phyloP scores from a whole-genome alignment of 1,284 basidiomycete species.

The Melampsora larici-populina region DNA sequence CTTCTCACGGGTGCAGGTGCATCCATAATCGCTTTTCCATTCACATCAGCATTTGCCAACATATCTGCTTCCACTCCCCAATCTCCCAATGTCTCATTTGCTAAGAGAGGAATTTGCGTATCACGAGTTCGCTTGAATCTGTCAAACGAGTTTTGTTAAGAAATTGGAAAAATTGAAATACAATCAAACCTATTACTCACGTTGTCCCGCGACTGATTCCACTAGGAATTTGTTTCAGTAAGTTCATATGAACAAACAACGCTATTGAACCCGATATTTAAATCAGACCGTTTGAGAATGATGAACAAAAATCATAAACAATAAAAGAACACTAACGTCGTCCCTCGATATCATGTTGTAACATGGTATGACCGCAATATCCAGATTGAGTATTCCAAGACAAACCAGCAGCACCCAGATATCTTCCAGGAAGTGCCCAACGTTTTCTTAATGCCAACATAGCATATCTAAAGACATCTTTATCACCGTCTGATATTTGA shows the following conservation, averaged over 20 bases:
- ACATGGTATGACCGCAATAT: conserved; percentile 55
- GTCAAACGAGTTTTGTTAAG: conserved; percentile 7
- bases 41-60: conserved; percentile 56
- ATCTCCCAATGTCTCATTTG: conserved; percentile 49
- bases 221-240: conserved; percentile 56
- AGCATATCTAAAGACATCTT: conserved; percentile 58
- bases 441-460: conserved; percentile 58
- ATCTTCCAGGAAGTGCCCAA: conserved; percentile 59
- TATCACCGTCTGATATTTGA: conserved; percentile 58
- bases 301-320: not conserved
- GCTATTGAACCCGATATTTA: not conserved
- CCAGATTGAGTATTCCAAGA: conserved; percentile 51
- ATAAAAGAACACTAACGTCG: conserved; percentile 45
- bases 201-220: conserved; percentile 26
- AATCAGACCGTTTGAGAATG: conserved; percentile 47
- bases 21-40: conserved; percentile 52
- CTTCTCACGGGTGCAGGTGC: conserved; percentile 52
- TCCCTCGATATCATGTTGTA: conserved; percentile 56
- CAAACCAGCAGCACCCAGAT: conserved; percentile 55
- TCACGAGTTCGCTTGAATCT: conserved; percentile 51
- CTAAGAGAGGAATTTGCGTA: conserved; percentile 47
- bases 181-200: not conserved
- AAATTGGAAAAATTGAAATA: not conserved
- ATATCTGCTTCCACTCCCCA: conserved; percentile 57
- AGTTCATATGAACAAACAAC: conserved; percentile 55